phyloP scores from a whole-genome alignment of 2,329 filamentous ascomycete species.

The Huntiella omanensis region DNA sequence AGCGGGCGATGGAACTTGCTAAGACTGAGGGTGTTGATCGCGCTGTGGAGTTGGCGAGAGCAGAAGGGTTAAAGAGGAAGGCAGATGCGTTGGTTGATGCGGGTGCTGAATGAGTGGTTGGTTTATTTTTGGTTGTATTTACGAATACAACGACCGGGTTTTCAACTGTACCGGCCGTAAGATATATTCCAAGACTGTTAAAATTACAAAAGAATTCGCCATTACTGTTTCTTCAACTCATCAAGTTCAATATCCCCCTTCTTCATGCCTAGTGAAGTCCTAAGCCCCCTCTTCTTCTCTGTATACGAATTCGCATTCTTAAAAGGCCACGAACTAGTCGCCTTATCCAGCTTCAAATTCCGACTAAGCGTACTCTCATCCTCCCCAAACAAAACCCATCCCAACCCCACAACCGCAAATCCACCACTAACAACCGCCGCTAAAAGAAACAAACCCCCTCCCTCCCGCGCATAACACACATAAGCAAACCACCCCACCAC shows the following conservation, averaged over 20 bases:
- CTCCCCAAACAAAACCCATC: slow-evolving; percentile 21
- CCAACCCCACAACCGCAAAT: slow-evolving; percentile 35
- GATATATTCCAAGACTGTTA: too few species aligned
- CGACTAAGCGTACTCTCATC: slow-evolving; percentile 21
- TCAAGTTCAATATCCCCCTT: background rate
- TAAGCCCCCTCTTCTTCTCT: slow-evolving; percentile 21
- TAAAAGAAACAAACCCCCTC: slow-evolving; percentile 17
- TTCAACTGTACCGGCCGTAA: background rate
- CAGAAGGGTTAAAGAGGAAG: background rate
- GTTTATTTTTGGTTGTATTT: background rate
- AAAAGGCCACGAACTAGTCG: slow-evolving; percentile 23
- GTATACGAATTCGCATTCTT: slow-evolving; percentile 21
- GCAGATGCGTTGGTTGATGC: background rate
- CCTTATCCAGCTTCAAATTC: slow-evolving; percentile 21
- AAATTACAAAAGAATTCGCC: background rate
- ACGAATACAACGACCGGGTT: background rate
- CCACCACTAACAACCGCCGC: slow-evolving; percentile 37
- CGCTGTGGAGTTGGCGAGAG: background rate
- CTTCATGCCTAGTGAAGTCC: slow-evolving; percentile 6
- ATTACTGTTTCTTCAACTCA: background rate
- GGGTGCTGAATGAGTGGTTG: background rate
- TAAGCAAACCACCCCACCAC: slow-evolving; percentile 48
- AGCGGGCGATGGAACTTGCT: slow-evolving; percentile 8
- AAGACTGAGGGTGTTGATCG: slow-evolving; percentile 4
- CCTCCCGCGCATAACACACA: slow-evolving; percentile 38